Base-by-base conservation (phyloP, 768 basidiomycete species). In the Hygrocybe coccinea region DNA sequence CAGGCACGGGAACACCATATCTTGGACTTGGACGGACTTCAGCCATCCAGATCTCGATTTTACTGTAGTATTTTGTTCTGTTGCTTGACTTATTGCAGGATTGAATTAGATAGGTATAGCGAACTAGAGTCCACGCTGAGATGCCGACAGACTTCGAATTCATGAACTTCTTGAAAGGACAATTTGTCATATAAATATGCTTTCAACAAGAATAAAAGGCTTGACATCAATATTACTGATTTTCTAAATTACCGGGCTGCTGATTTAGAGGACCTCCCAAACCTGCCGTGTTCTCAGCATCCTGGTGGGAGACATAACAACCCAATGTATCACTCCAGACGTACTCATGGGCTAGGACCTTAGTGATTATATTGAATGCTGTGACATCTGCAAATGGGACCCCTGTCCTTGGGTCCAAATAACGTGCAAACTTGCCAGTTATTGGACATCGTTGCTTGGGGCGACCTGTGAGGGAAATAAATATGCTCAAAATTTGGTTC, bases 331-430 rank as follows among this genome's bases (percentile, higher is more conserved):
- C 69, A 64, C 68, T 75, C 89, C 91, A 97, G 5, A 82, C 74
- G 65, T 82, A 92, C 47, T 85, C 81, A 60, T 92, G 85, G 3
- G 71, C 70, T 37, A 92, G 65, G 3, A 93, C 59, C 34, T 70
- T 74, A 25, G 83, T 83, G 48, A 95, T 74, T 7, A 77, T 75
- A 43, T 79, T 68, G 66, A 82, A 97, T 10, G 87, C 91, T 19
- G 71, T 70, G 12, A 79, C 66, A 55, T 86, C 80, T 1, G 91
- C 87, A 68, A 83, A 97, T 0, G 91, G 92, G 5, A 89, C 84
- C 9, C 83, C 83, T 0, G 87, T 86, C 39, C 80, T 74, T 1
- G 94, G 93, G 67, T 97, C 92, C 37, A 82, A 65, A 65, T 97
- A 97, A 44, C 73, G 79, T 0, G 92, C 93, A 3, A 77, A 75